Percentiles rank a stretch among this genome's conserved stretches.
These are phyloP conservation scores for Clonostachys rhizophaga DNA, from an alignment of 2,329 filamentous ascomycete genomes.

Conservation along the genomic window DNA sequence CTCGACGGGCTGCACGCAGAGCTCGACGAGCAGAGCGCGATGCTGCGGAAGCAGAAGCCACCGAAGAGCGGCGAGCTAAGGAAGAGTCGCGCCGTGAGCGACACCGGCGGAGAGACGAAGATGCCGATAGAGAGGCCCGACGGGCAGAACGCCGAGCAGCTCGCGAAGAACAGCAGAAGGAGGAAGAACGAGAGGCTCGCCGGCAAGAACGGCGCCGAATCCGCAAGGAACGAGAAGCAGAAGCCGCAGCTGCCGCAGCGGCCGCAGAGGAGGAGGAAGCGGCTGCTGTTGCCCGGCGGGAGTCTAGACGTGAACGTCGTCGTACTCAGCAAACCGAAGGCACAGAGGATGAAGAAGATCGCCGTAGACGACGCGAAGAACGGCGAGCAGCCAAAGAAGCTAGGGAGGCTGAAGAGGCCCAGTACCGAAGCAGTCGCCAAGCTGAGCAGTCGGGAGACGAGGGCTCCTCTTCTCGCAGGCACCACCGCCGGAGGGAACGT, in stretches of 20 bases:
- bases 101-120: conserved; percentile 50
- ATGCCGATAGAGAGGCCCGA: conserved; percentile 54
- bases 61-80: conserved; percentile 51
- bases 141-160: conserved; percentile 48
- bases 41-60: conserved; percentile 22
- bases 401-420: conserved; percentile 22
- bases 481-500: conserved; percentile 12
- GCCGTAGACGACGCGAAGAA: conserved; percentile 48
- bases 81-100: conserved; percentile 53
- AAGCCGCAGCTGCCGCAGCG: conserved; percentile 29
- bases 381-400: conserved; percentile 36
- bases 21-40: conserved; percentile 49
- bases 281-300: conserved; percentile 16
- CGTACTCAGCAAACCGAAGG: conserved; percentile 37
- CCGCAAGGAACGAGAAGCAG: conserved; percentile 42
- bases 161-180: conserved; percentile 33
- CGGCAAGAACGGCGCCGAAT: conserved; percentile 44
- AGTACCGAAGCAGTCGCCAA: conserved; percentile 17
- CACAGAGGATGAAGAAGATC: conserved; percentile 45
- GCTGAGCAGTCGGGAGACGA: conserved; percentile 36
- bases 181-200: conserved; percentile 42
- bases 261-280: conserved; percentile 37
- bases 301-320: conserved; percentile 44
- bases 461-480: conserved; percentile 36
- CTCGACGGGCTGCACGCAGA: conserved; percentile 57